Conservation (phyloP, 1,284 basidiomycete species). For the Clitocybe nebularis region DNA sequence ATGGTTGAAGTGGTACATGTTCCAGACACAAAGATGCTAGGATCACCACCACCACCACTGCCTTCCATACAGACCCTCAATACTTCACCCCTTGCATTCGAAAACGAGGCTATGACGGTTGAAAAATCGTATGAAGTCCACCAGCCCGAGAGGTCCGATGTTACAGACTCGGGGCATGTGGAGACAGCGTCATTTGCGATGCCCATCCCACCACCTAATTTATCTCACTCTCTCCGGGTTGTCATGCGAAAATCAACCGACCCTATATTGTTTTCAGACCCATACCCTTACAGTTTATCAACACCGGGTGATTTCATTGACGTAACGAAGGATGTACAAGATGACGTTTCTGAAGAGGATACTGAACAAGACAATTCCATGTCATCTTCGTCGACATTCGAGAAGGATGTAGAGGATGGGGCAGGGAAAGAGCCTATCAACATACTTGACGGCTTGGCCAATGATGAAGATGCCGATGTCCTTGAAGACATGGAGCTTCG, state of each 20-base stretch:
- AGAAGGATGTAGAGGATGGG: slow-evolving; percentile 20
- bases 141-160: too few relatives aligned
- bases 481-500: slow-evolving; percentile 17
- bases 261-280: slow-evolving; percentile 32
- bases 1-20: too few relatives aligned
- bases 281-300: slow-evolving; percentile 39
- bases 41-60: too few relatives aligned
- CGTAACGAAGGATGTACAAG: slow-evolving; percentile 7
- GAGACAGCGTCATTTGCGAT: neutral
- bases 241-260: slow-evolving; percentile 25
- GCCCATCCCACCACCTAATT: slow-evolving; percentile 1
- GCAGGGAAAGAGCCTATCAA: slow-evolving; percentile 10
- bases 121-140: too few relatives aligned
- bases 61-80: too few relatives aligned
- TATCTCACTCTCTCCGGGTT: slow-evolving; percentile 8
- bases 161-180: too few relatives aligned
- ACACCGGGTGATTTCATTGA: slow-evolving; percentile 26
- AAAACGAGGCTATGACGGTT: too few relatives aligned
- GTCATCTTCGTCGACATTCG: slow-evolving; percentile 23
- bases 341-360: slow-evolving; percentile 23
- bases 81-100: too few relatives aligned
- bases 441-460: neutral
- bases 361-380: slow-evolving; percentile 22
- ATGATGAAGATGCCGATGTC: slow-evolving; percentile 7
- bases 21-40: too few relatives aligned